phyloP scores from a whole-genome alignment of 805 yeast species.

The Saccharomycopsis sp. region DNA sequence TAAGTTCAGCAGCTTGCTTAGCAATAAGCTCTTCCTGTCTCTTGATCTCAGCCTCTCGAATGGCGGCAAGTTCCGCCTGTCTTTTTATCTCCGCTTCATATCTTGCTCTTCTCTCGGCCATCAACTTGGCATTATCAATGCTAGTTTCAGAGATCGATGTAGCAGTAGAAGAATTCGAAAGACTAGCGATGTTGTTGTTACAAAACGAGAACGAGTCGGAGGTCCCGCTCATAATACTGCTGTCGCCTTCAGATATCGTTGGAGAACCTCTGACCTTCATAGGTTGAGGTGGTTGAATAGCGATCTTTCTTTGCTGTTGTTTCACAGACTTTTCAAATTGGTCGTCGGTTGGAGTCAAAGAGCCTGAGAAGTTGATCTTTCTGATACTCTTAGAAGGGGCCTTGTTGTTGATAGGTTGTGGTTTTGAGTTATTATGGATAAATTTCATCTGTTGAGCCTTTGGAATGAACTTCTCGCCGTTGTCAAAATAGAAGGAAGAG shows the following conservation, averaged over 20 bases:
- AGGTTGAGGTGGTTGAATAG: neutral
- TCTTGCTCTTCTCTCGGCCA: neutral
- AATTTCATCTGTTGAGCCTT: conserved; percentile 1
- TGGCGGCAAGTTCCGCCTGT: conserved; percentile 19
- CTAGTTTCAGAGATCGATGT: neutral
- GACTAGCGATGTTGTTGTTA: neutral
- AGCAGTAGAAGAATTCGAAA: neutral
- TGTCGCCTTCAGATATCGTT: neutral
- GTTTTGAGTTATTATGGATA: neutral
- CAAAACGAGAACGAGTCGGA: neutral
- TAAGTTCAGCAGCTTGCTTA: conserved; percentile 5
- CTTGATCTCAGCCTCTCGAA: conserved; percentile 4
- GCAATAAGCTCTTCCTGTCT: conserved; percentile 4
- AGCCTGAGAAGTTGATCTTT: neutral
- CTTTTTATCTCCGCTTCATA: conserved; percentile 17
- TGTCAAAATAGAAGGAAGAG: neutral
- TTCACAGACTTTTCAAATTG: neutral
- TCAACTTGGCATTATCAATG: neutral
- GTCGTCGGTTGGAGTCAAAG: neutral
- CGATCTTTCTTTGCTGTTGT: neutral
- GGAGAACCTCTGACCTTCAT: neutral
- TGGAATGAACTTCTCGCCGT: conserved; percentile 7
- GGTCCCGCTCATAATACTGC: neutral
- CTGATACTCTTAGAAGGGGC: neutral
- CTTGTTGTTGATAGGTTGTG: neutral